Conservation (phyloP, 345 rosid genomes). For the Boechera divaricarpa region DNA sequence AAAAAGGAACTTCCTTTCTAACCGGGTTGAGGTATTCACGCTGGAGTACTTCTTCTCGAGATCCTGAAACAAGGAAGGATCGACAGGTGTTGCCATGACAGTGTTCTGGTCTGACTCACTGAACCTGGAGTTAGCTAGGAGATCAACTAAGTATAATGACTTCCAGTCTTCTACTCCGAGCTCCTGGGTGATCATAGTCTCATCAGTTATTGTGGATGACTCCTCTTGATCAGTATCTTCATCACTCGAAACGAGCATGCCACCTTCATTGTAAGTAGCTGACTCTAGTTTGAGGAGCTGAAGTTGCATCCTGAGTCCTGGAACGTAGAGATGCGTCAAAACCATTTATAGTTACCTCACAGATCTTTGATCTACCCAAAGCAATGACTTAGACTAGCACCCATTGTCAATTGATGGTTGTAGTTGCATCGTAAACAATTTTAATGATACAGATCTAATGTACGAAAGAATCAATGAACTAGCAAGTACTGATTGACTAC, state of each 20-base stretch:
- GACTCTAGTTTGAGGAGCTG: constrained; percentile 84
- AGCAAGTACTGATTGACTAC: constrained; percentile 46
- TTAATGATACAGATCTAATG: not conserved
- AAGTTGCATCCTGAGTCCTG: constrained; percentile 96
- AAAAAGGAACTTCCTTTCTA: constrained; percentile 76
- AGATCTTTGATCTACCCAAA: constrained; percentile 7
- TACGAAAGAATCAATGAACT: not conserved
- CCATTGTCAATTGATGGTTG: constrained; percentile 16
- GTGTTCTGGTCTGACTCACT: constrained; percentile 50
- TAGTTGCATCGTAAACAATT: not conserved
- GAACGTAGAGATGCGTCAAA: not conserved
- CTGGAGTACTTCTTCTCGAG: constrained; percentile 68
- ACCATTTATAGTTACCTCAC: not conserved
- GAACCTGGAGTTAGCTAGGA: constrained; percentile 59
- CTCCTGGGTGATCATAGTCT: constrained; percentile 38
- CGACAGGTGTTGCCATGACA: constrained; percentile 62
- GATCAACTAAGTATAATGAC: constrained; percentile 57
- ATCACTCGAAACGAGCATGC: constrained; percentile 67
- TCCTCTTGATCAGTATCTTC: constrained; percentile 61
- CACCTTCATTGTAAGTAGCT: constrained; percentile 68
- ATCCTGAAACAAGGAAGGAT: constrained; percentile 65
- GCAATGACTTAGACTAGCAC: not conserved
- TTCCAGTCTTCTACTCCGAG: constrained; percentile 54
- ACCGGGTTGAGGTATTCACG: constrained; percentile 50
- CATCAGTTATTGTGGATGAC: constrained; percentile 44